A percentile compares a stretch with the other conserved stretches of the same genome.
phyloP scores from a whole-genome alignment of 2,329 filamentous ascomycete species.

The Botryotinia narcissicola region DNA sequence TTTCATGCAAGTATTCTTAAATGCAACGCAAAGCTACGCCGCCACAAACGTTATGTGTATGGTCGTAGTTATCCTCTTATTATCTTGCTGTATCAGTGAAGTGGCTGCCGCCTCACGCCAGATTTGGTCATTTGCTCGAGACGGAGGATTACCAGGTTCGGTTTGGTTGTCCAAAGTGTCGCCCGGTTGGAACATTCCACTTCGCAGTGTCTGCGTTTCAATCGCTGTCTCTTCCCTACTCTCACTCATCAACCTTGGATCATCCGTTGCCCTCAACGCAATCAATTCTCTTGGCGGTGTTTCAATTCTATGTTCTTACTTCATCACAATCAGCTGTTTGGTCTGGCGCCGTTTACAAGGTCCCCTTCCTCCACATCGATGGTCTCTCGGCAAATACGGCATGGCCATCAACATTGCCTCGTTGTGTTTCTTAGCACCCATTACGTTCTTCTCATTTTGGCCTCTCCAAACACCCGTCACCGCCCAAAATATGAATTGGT shows the following conservation, averaged over 20 bases:
- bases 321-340: slow-evolving; percentile 46
- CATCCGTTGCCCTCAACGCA: slow-evolving; percentile 50
- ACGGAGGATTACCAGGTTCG: slow-evolving; percentile 44
- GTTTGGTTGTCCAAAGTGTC: slow-evolving; percentile 41
- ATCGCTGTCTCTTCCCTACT: slow-evolving; percentile 21
- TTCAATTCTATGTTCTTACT: slow-evolving; percentile 50
- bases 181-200: slow-evolving; percentile 24
- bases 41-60: slow-evolving; percentile 48
- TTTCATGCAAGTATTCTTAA: slow-evolving; percentile 38
- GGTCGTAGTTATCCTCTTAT: slow-evolving; percentile 42
- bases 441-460: slow-evolving; percentile 46
- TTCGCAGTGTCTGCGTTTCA: slow-evolving; percentile 25
- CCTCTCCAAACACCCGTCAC: slow-evolving; percentile 42
- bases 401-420: slow-evolving; percentile 43
- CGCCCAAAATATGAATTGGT: slow-evolving; percentile 47
- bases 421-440: slow-evolving; percentile 44
- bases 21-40: slow-evolving; percentile 30
- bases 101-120: slow-evolving; percentile 39
- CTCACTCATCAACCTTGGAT: slow-evolving; percentile 48
- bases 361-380: slow-evolving; percentile 42
- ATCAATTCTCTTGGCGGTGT: slow-evolving; percentile 50
- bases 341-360: slow-evolving; percentile 37
- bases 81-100: slow-evolving; percentile 41
- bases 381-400: slow-evolving; percentile 44
- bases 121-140: slow-evolving; percentile 45